Percentiles rank a stretch among this genome's conserved stretches.
Evolutionary conservation across 495 filamentous ascomycete genomes (phyloP).

Genomic region (Neurospora pannonica): DNA sequence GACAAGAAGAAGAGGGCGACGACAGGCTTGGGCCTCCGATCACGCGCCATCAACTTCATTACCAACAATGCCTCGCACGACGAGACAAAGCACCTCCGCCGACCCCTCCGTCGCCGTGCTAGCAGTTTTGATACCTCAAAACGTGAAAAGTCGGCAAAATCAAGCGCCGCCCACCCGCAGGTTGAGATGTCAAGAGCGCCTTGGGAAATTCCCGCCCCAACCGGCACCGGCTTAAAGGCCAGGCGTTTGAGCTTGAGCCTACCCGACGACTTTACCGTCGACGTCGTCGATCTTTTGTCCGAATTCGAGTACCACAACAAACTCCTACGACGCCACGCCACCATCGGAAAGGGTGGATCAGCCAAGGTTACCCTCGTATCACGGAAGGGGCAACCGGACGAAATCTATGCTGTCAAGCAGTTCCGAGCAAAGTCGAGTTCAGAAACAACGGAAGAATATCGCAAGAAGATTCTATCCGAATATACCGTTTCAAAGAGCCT

Average conservation of each 20-base stretch:
- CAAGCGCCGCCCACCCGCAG: slow-evolving; percentile 2
- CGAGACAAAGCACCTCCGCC: slow-evolving; percentile 3
- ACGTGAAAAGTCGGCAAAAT: slow-evolving; percentile 5
- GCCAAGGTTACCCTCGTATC: slow-evolving; percentile 64
- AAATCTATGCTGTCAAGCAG: slow-evolving; percentile 68
- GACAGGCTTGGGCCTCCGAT: slow-evolving; percentile 39
- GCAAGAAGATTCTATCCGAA: slow-evolving; percentile 72
- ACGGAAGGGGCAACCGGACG: slow-evolving; percentile 40
- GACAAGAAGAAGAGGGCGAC: slow-evolving; percentile 36
- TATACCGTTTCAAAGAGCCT: slow-evolving; percentile 68
- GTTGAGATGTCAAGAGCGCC: slow-evolving; percentile 25
- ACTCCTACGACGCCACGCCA: slow-evolving; percentile 49
- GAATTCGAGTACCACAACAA: slow-evolving; percentile 53
- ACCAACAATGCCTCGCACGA: not conserved
- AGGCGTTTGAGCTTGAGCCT: slow-evolving; percentile 52
- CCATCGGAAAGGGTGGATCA: slow-evolving; percentile 64
- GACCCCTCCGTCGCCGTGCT: slow-evolving; percentile 20
- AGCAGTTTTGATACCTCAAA: slow-evolving; percentile 28
- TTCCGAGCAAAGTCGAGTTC: slow-evolving; percentile 54
- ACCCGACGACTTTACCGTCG: slow-evolving; percentile 55
- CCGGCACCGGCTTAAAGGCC: slow-evolving; percentile 57
- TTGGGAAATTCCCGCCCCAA: slow-evolving; percentile 46
- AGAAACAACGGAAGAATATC: slow-evolving; percentile 57
- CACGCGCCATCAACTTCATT: slow-evolving; percentile 21
- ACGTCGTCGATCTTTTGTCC: slow-evolving; percentile 48